Evolutionary conservation across 2,329 filamentous ascomycete genomes (phyloP), one percentile per base, ranked within the genome.

Genomic region (Aspergillus sp.): DNA sequence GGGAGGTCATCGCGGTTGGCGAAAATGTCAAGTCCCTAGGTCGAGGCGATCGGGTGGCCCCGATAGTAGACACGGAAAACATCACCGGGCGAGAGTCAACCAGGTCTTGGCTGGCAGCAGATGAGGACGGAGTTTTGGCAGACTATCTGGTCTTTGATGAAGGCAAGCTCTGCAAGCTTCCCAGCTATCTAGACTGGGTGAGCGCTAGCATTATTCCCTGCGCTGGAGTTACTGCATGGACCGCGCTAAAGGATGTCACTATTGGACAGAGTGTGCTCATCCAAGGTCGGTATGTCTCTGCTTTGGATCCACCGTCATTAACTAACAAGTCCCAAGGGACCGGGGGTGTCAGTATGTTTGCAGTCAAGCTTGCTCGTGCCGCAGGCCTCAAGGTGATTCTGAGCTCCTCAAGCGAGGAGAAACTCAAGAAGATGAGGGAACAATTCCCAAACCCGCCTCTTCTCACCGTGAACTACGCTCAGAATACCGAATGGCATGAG

Each of bases 151-250:
- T 77, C 0, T 77, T 74, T 49, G 69, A 76, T 20, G 73, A 77
- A 55, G 56, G 62, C 31, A 57, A 63, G 7, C 43, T 78, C 3
- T 63, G 57, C 20, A 73, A 70, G 43, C 48, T 77, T 0, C 76
- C 75, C 0, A 49, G 49, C 0, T 63, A 77, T 48, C 58, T 78
- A 16, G 58, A 66, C 32, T 77, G 71, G 69, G 52, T 63, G 1
- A 57, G 68, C 2, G 71, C 73, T 2, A 60, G 63, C 6, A 69
- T 69, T 1, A 66, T 79, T 14, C 74, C 75, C 0, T 78, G 75
- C 34, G 76, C 77, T 17, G 77, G 74, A 0, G 65, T 72, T 0
- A 79, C 76, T 0, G 76, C 77, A 1, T 79, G 76, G 74, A 64
- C 68, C 43, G 73, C 75, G 0, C 54, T 78, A n/a, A 75, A 72